A percentile compares a stretch with the other conserved stretches of the same genome.
These are phyloP conservation scores for Cyathus striatus DNA, from an alignment of 768 basidiomycete genomes.

Conservation along the genomic window DNA sequence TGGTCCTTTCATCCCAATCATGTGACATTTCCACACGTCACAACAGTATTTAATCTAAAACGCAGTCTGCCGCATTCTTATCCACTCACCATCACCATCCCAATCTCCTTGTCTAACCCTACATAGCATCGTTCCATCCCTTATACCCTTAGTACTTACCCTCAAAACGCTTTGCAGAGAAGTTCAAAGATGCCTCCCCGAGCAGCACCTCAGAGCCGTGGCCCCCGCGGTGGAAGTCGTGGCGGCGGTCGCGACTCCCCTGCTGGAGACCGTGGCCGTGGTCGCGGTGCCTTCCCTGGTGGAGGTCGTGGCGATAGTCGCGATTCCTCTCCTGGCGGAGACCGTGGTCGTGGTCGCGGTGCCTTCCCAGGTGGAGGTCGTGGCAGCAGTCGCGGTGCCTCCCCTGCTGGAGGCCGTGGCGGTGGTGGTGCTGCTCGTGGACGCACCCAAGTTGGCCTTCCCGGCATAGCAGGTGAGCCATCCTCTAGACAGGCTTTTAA, in stretches of 20 bases:
- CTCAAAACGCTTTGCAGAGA: not conserved
- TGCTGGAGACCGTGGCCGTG: constrained; percentile 14
- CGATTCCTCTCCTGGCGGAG: constrained; percentile 18
- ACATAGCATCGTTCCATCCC: not conserved
- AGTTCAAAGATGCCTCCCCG: constrained; percentile 9
- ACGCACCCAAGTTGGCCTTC: constrained; percentile 16
- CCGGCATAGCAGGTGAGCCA: constrained; percentile 26
- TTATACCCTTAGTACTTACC: not conserved
- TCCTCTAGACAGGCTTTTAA: constrained; percentile 7
- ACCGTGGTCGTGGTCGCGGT: constrained; percentile 1
- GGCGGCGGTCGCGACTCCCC: no score
- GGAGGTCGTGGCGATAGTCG: constrained; percentile 19
- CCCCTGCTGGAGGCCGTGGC: constrained; percentile 14
- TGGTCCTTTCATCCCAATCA: no score
- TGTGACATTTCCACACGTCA: no score
- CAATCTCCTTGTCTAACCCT: not conserved
- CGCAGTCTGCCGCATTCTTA: no score
- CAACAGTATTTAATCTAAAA: no score
- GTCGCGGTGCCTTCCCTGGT: constrained; percentile 18
- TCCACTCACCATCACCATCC: not conserved
- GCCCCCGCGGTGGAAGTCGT: constrained; percentile 12
- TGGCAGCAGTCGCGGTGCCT: constrained; percentile 19
- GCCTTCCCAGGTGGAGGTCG: constrained; percentile 14
- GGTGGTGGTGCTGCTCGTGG: constrained; percentile 24
- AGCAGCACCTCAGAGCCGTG: constrained; percentile 15